Evolutionary conservation across 495 filamentous ascomycete genomes (phyloP), one percentile per base, ranked within the genome.

Genomic region (Beverwykella pulmonaria): DNA sequence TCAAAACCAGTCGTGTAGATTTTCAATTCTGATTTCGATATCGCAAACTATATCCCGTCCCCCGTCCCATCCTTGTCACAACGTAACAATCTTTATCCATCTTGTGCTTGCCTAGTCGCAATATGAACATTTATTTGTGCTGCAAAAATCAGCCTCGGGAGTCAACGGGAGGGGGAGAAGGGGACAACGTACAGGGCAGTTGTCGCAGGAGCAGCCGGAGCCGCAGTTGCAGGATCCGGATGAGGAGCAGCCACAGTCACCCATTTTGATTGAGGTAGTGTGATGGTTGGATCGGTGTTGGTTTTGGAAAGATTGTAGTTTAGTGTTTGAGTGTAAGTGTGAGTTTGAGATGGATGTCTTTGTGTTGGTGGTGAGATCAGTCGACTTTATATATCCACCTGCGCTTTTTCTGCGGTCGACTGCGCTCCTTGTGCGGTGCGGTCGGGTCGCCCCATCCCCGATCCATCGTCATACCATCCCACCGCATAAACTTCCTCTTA

Each of bases 221-320:
- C 58, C 64, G 36, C 64, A 67, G 64, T 52, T 57, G 64, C 64
- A 67, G 50, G 49, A 48, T 22, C 50, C 57, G 19, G 64, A 67
- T 9, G 64, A 55, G n/a, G 50, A 15, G 48, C 64, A 67, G 22
- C 64, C 64, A 27, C 64, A 67, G 64, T 61, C 50, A 22, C 64
- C 64, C 36, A 49, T 48, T 3, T 59, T 15, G 20, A 10, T 44
- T n/a, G n/a, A 22, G 12, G 32, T 34, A 34, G 32, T 36, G 54
- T 46, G 26, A 8, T 58, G 9, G 53, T 30, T 30, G 25, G 25
- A 10, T 3, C 19, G 54, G 30, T 41, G 14, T n/a, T n/a, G n/a
- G n/a, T n/a, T n/a, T n/a, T n/a, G n/a, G n/a, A n/a, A n/a, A 44
- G 39, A 2, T 44, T 4, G 39, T 4, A n/a, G 17, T 12, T 15